Base-by-base conservation (phyloP, 129 eudicot species). In the Apium graveolens region DNA sequence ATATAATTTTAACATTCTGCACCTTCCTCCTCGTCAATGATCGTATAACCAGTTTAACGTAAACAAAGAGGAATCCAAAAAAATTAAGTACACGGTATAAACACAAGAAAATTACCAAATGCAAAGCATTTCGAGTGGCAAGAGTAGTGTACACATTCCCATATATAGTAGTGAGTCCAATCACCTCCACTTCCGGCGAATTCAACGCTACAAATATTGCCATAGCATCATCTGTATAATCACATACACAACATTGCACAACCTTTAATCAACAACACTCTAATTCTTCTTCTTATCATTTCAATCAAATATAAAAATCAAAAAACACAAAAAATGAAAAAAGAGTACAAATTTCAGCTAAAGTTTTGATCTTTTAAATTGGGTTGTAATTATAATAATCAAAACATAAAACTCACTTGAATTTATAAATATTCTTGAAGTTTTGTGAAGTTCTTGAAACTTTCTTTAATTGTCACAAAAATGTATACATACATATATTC, bases 141-240 rank as follows among this genome's bases (percentile, higher is more conserved):
- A 96, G 93, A 70, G 96, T 84, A 49, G 99, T 96, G 88, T 96
- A 92, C 73, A 96, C 97, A 84, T 96, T 96, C 82, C 99, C 99
- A 86, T 81, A 92, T 27, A 96, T 87, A 34, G 97, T 96, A 3
- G 97, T 96, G 44, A 96, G 92, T 74, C 97, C 99, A 86, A 96
- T 90, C 86, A 96, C 97, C 18, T 87, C 86, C 70, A 96, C 81
- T 85, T 92, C 97, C 1, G 99, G 99, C 44, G 97, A 92, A 80
- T 86, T 86, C 76, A 96, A 77, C n/a, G 99, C 99, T 85, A 96
- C 70, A 82, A 96, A 92, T 65, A 96, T 96, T 24, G 97, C 99
- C 97, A 96, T 96, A 31, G 99, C 99, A 78, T 96, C 99, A 90
- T 96, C 99, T 96, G 87, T 49, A 31, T 69, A 65, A 80, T 73